Evolutionary conservation across 805 yeast species (phyloP), one percentile per base, ranked within the genome.

Genomic region (Trichomonascus vanleenenianus): DNA sequence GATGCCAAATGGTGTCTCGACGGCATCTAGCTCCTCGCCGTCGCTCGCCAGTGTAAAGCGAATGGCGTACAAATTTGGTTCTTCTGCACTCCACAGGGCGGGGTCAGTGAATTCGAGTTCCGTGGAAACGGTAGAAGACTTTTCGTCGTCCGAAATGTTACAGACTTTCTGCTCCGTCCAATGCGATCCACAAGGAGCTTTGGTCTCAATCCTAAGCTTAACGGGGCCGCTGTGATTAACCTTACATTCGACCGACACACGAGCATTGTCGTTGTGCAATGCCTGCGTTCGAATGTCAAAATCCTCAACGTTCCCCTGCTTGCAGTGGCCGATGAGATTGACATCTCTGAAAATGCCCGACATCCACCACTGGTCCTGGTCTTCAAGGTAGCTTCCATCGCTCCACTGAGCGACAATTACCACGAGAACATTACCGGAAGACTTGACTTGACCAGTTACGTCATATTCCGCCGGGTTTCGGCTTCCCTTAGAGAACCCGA

Each of bases 351-450:
- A 66, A 7, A 66, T 66, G 12, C 70, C 70, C 34, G 67, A 63
- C 32, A 66, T 47, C 67, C 69, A 64, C 68, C 69, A 66, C 53
- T 63, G 67, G 48, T 66, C 70, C 49, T 66, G 70, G 47, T 65
- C 70, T 46, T 64, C 68, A 32, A 64, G 57, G 44, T 63, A 63
- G 25, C 61, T 47, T 3, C 65, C 63, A 30, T 57, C 58, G 9
- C 63, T 57, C 61, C 65, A 65, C 50, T 63, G 65, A 37, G 56
- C 59, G 4, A 65, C 68, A 25, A 60, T 55, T 6, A 61, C 64
- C 35, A 52, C 44, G 16, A 63, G 38, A 22, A 34, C 30, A n/a
- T 46, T 51, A 9, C 25, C 44, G 32, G 33, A 16, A 10, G 36
- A 32, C 5, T 52, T 22, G 25, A 48, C 49, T n/a, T 38, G 10